Percentiles rank a stretch among this genome's conserved stretches.
Evolutionary conservation across 73 alveolate genomes (phyloP).

Genomic region (Tetrahymena thermophila): DNA sequence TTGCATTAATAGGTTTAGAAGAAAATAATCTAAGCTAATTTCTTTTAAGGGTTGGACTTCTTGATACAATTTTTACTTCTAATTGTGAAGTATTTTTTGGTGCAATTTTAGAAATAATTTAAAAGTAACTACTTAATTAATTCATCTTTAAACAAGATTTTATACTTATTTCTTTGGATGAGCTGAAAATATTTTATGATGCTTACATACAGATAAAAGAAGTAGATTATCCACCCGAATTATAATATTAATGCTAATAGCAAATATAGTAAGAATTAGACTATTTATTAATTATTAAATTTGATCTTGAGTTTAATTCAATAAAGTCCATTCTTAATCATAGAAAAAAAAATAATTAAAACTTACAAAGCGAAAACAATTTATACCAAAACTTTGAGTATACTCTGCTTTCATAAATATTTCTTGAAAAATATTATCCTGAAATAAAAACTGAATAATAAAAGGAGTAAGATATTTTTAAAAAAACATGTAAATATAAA

Average conservation of each 20-base stretch:
- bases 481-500: no score
- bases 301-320: neutral
- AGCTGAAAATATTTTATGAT: neutral
- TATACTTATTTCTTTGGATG: neutral
- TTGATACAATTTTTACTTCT: neutral
- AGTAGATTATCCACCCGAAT: neutral
- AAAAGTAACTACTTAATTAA: neutral
- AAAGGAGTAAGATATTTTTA: no score
- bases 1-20: neutral
- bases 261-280: neutral
- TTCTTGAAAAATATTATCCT: no score
- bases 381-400: no score
- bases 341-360: neutral
- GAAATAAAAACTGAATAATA: no score
- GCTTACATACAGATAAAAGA: neutral
- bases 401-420: no score
- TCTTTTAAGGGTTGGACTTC: neutral
- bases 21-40: neutral
- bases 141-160: neutral
- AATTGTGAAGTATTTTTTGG: no score
- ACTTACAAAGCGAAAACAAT: no score
- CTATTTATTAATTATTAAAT: no score
- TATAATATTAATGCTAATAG: no score
- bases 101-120: no score
- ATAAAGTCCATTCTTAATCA: neutral